A percentile compares a stretch with the other conserved stretches of the same genome.
Conservation (phyloP, 768 basidiomycete species). For the Daedaleopsis sinensis region DNA sequence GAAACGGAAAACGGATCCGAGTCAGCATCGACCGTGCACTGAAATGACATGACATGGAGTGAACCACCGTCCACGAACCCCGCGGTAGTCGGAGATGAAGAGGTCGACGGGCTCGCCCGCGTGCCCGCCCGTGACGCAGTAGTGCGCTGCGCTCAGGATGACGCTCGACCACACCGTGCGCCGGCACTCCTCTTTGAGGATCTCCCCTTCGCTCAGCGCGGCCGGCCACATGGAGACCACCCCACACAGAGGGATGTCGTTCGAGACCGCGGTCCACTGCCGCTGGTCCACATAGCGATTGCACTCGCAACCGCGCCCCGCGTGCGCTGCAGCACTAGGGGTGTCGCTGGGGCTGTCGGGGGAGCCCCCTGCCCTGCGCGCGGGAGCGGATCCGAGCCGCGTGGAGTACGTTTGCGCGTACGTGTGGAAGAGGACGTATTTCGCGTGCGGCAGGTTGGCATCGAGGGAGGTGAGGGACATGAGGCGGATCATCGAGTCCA, state of each 20-base stretch:
- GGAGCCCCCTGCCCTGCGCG: too few relatives aligned
- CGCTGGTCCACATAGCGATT: conserved; percentile 49
- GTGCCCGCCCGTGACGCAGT: conserved; percentile 38
- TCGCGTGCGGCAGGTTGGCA: conserved; percentile 49
- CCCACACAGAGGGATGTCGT: conserved; percentile 62
- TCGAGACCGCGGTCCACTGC: conserved; percentile 48
- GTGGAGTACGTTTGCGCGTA: conserved; percentile 47
- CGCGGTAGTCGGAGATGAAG: conserved; percentile 51
- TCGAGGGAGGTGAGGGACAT: conserved; percentile 66
- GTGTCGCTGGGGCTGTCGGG: too few relatives aligned
- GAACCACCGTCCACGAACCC: conserved; percentile 44
- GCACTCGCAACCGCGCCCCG: conserved; percentile 20
- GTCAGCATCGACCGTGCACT: too few relatives aligned
- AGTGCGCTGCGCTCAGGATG: conserved; percentile 58
- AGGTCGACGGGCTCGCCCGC: conserved; percentile 47
- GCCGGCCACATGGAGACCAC: conserved; percentile 64
- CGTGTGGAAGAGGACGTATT: conserved; percentile 40
- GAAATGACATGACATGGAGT: not conserved
- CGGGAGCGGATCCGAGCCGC: not conserved
- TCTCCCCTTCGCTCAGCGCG: conserved; percentile 50
- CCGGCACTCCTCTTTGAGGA: conserved; percentile 71
- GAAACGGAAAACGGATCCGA: not conserved
- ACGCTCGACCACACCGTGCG: conserved; percentile 74
- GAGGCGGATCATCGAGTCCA: conserved; percentile 67
- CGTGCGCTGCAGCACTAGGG: not conserved